Evolutionary conservation across 73 alveolate species (phyloP).

Genomic region (Blepharisma japonicum): DNA sequence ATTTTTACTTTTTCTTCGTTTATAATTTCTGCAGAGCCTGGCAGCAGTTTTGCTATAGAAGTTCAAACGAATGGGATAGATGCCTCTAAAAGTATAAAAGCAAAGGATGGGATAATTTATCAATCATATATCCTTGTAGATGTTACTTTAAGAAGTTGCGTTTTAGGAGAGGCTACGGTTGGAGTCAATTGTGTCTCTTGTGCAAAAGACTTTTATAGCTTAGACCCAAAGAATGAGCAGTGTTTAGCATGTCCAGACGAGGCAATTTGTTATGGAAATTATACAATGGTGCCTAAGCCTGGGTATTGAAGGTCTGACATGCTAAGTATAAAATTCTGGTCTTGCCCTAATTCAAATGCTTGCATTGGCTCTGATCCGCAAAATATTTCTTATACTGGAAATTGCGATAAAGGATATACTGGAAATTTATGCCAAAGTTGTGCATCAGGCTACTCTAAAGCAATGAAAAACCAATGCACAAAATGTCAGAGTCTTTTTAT

Average conservation of each 20-base stretch:
- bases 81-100: not conserved
- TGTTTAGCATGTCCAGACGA: slow-evolving; percentile 15
- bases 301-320: not conserved
- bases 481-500: not conserved
- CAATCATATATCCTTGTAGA: not conserved
- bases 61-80: not conserved
- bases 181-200: not conserved
- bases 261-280: slow-evolving; percentile 7
- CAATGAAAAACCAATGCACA: not conserved
- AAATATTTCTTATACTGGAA: not conserved
- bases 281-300: not conserved
- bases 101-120: no score
- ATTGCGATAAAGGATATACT: not conserved
- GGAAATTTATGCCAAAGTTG: slow-evolving; percentile 4
- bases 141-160: not conserved
- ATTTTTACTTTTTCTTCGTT: slow-evolving; percentile 3
- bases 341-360: not conserved
- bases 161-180: not conserved
- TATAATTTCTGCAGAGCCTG: not conserved
- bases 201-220: not conserved
- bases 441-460: not conserved
- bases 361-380: not conserved
- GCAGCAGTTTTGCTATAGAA: not conserved
- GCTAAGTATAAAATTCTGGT: not conserved
- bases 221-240: not conserved